Evolutionary conservation across 305 asterid species (phyloP).

Genomic region (Plantago coronopus): DNA sequence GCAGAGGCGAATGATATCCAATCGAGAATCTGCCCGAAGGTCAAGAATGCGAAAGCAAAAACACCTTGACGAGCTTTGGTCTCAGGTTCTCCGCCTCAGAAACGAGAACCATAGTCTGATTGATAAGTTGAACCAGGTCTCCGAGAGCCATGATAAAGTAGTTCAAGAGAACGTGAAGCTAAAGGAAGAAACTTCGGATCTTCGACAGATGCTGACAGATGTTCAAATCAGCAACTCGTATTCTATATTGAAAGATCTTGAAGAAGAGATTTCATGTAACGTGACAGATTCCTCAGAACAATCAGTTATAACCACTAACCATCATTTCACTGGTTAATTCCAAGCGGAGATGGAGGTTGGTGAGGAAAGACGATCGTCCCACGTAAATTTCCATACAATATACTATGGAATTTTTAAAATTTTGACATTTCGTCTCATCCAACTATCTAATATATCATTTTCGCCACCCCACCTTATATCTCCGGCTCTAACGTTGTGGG

Average conservation of each 20-base stretch:
- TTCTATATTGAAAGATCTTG: conserved; percentile 42
- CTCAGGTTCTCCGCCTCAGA: conserved; percentile 72
- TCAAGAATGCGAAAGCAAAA: conserved; percentile 93
- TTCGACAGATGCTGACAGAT: conserved; percentile 60
- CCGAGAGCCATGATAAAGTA: conserved; percentile 59
- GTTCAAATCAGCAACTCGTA: conserved; percentile 46
- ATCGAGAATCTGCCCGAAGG: conserved; percentile 84
- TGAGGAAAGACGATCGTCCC: no score
- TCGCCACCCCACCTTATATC: no score
- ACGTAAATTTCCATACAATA: no score
- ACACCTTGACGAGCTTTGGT: conserved; percentile 84
- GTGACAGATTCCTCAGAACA: conserved; percentile 55
- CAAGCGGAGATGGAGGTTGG: no score
- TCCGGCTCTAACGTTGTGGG: no score
- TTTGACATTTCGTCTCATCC: no score
- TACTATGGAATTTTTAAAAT: no score
- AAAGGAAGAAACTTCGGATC: conserved; percentile 66
- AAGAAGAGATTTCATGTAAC: conserved; percentile 52
- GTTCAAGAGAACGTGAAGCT: conserved; percentile 58
- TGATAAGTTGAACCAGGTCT: conserved; percentile 50
- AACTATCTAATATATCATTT: no score
- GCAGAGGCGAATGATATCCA: conserved; percentile 81
- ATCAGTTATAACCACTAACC: conserved; percentile 34
- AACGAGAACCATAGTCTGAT: conserved; percentile 60
- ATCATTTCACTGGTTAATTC: conserved; percentile 4